Base-by-base conservation (phyloP, 441 rosid genomes). In the Corymbia calophylla region DNA sequence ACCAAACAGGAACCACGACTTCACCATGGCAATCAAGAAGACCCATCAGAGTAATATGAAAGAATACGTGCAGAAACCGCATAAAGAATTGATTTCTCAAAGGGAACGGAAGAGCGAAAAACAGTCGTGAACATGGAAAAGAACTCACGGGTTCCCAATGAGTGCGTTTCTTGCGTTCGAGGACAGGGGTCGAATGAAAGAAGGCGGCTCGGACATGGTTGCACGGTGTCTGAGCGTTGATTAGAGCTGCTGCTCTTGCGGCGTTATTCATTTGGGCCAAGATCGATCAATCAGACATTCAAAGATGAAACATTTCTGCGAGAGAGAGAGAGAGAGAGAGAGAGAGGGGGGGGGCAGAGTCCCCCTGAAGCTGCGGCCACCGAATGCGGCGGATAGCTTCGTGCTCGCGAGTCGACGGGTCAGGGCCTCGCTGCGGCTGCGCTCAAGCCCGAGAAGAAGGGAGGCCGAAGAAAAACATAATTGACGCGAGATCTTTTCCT, bases 141-240 rank as follows among this genome's bases (percentile, higher is more conserved):
- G 85, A 31, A 92, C 96, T 90, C 49, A 96, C 98, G 86, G 91
- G 87, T 53, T 94, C 96, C 95, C 97, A 96, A 87, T 89, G 91
- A 29, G 91, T 93, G 92, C 96, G 95, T 86, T 95, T 95, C 93
- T 92, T 95, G 91, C 97, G 94, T 92, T 97, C 97, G 66, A 97
- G 94, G 87, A 95, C 93, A 7, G 97, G 95, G 17, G 98, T 94
- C 35, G 97, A 95, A 90, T 98, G 99, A 86, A 98, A 96, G 80
- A 96, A 92, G 88, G 96, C 94, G 70, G 91, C 70, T 66, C 92
- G 92, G 44, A 92, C 92, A 60, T 88, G 94, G 88, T 90, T 91
- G 56, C 82, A 49, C 64, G 90, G 90, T 91, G 89, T 90, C 86
- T 92, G 93, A 19, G 93, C 93, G 87, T 89, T 91, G n/a, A 44